phyloP scores from a whole-genome alignment of 805 yeast species.

The Candida fluviatilis region DNA sequence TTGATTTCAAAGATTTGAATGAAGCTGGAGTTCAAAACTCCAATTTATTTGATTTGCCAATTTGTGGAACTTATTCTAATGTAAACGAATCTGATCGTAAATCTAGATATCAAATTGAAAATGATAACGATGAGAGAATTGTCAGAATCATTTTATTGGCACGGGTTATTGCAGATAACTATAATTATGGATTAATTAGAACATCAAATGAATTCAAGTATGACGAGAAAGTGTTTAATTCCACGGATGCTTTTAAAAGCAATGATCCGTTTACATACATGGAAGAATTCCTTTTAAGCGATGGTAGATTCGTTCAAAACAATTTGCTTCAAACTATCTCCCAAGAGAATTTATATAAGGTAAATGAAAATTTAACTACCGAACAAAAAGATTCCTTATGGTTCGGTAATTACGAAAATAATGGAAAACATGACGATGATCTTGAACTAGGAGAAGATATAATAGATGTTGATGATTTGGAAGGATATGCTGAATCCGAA shows the following conservation, averaged over 20 bases:
- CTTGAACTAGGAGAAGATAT: constrained; percentile 14
- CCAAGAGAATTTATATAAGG: constrained; percentile 21
- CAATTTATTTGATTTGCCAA: constrained; percentile 60
- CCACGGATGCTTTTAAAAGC: constrained; percentile 15
- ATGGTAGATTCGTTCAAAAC: constrained; percentile 39
- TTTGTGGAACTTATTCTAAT: constrained; percentile 49
- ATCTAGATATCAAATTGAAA: constrained; percentile 24
- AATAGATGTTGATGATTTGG: constrained; percentile 20
- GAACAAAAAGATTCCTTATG: constrained; percentile 25
- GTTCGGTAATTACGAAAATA: constrained; percentile 16
- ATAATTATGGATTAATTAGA: constrained; percentile 52
- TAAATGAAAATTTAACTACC: constrained; percentile 11
- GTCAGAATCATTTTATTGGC: constrained; percentile 50
- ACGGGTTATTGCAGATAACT: constrained; percentile 46
- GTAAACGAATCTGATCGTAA: constrained; percentile 15
- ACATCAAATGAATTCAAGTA: constrained; percentile 43
- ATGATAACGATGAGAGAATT: constrained; percentile 48
- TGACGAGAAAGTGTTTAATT: constrained; percentile 23
- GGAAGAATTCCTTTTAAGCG: constrained; percentile 35
- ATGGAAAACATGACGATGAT: constrained; percentile 5
- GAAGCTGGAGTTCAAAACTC: constrained; percentile 54
- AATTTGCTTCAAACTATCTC: constrained; percentile 35
- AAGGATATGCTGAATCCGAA: constrained; percentile 24
- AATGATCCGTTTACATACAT: constrained; percentile 19
- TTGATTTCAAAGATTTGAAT: constrained; percentile 44